A percentile compares a stretch with the other conserved stretches of the same genome.
These are phyloP conservation scores for Penicillium cinerascens DNA, from an alignment of 495 filamentous ascomycete species.

Conservation along the genomic window DNA sequence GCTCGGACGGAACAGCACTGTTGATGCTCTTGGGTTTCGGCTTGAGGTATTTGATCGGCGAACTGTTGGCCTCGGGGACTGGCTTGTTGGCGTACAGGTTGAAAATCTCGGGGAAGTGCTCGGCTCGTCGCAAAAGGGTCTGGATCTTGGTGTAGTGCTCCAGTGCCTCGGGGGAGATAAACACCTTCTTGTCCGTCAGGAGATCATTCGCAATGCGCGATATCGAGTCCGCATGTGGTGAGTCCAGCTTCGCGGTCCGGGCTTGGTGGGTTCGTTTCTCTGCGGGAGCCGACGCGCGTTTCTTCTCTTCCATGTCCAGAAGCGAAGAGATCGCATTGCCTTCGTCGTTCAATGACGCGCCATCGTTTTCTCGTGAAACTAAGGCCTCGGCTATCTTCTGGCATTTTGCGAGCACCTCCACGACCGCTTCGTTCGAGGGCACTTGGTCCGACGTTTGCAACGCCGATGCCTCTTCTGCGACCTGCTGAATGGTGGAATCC, in stretches of 20 bases:
- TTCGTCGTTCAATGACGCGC: conserved; percentile 15
- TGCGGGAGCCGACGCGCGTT: conserved; percentile 4
- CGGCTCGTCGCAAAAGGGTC: conserved; percentile 61
- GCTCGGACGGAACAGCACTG: conserved; percentile 62
- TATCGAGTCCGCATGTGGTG: conserved; percentile 40
- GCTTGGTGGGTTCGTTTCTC: conserved; percentile 11
- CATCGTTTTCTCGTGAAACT: conserved; percentile 24
- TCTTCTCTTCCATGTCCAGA: conserved; percentile 50
- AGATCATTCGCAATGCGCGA: conserved; percentile 58
- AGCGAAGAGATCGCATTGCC: conserved; percentile 48
- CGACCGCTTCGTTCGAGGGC: conserved; percentile 38
- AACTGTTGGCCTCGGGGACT: conserved; percentile 57
- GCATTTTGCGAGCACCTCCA: conserved; percentile 43
- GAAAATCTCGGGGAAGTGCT: conserved; percentile 75
- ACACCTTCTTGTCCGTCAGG: conserved; percentile 70
- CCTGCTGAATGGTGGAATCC: conserved; percentile 22
- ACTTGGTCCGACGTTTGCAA: conserved; percentile 33
- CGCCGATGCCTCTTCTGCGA: conserved; percentile 25
- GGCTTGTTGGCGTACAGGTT: conserved; percentile 82
- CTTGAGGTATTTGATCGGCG: conserved; percentile 54
- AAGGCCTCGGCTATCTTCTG: conserved; percentile 38
- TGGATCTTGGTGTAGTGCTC: conserved; percentile 69
- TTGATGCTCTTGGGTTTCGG: conserved; percentile 64
- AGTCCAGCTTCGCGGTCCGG: conserved; percentile 14
- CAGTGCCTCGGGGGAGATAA: conserved; percentile 72